Evolutionary conservation across 345 rosid genomes (phyloP).

Genomic region (Gynandropsis gynandra): DNA sequence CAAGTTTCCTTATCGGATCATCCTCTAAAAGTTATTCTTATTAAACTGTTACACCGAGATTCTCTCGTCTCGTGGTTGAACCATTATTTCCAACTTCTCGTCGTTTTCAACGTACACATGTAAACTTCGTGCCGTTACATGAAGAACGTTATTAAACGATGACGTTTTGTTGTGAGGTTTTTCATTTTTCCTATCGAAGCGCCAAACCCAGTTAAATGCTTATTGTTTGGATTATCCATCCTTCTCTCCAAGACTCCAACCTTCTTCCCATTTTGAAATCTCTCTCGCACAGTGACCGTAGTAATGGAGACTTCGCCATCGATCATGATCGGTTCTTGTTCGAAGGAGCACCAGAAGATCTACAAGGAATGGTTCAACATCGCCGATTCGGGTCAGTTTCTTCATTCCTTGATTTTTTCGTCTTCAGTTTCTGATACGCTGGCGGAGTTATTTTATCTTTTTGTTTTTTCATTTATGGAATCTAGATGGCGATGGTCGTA

Average conservation of each 20-base stretch:
- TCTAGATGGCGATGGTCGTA: conserved; percentile 76
- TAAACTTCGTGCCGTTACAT: too few species aligned
- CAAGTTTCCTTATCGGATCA: too few species aligned
- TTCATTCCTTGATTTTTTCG: background rate
- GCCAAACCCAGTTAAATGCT: conserved; percentile 31
- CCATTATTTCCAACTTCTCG: too few species aligned
- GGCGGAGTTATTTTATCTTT: background rate
- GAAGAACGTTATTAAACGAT: too few species aligned
- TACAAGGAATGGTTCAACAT: conserved; percentile 73
- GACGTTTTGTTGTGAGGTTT: conserved; percentile 10
- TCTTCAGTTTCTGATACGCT: background rate
- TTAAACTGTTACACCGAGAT: background rate
- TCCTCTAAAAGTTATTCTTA: background rate
- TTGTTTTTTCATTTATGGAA: background rate
- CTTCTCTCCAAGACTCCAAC: background rate
- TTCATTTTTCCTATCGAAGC: conserved; percentile 11
- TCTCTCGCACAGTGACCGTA: conserved; percentile 9
- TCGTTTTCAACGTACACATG: too few species aligned
- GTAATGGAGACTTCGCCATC: conserved; percentile 44
- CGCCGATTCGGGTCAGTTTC: conserved; percentile 63
- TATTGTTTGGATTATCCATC: background rate
- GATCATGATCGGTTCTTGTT: conserved; percentile 31
- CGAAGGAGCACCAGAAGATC: conserved; percentile 66
- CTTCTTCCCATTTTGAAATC: conserved; percentile 25
- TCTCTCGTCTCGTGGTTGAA: background rate